Evolutionary conservation across 108 stramenopile genomes (phyloP), one percentile per base, ranked within the genome.

Genomic region (Skeletonema potamos): DNA sequence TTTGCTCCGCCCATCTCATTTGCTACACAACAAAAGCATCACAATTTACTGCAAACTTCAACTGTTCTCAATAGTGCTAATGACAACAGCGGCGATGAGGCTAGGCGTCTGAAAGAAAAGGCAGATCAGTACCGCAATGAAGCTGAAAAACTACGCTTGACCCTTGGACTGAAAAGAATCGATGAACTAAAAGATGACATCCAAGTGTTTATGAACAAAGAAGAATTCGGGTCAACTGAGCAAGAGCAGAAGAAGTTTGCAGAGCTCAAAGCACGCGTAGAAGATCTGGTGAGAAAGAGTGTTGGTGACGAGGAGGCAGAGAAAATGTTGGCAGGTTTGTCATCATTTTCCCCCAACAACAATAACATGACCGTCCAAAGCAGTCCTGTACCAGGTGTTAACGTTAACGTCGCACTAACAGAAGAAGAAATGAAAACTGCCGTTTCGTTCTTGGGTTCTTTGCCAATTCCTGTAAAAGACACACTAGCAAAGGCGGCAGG

Each of bases 101-200:
- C 80, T 10, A 32, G 66, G 24, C 79, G 70, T 28, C 68, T 85
- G 12, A 58, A 62, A 70, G 68, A 85, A 24, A 85, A 85, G 66
- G 77, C 77, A 48, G 22, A 43, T 1, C 43, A 62, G 29, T 78
- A 71, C 33, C 59, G 77, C 1, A 58, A 55, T 27, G 77, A 78
- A 12, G 77, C 77, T 0, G 70, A 78, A 37, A 66, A 72, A 29
- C 22, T 78, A 11, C 58, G 64, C n/a, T 48, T 78, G 26, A 30
- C 63, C 0, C 65, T 78, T 1, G 70, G 70, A 4, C 27, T 78
- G 27, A 60, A 58, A 44, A 71, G 61, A 34, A 78, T 78, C 36
- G 77, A 78, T 1, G 61, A 58, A 0, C 28, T 78, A 27, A 57
- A 66, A 27, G 22, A 51, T 13, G 77, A 78, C 24, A 64, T 78